A percentile compares a stretch with the other conserved stretches of the same genome.
phyloP scores from a whole-genome alignment of 2,329 filamentous ascomycete species.

The Cephalotrichum gorgonifer region DNA sequence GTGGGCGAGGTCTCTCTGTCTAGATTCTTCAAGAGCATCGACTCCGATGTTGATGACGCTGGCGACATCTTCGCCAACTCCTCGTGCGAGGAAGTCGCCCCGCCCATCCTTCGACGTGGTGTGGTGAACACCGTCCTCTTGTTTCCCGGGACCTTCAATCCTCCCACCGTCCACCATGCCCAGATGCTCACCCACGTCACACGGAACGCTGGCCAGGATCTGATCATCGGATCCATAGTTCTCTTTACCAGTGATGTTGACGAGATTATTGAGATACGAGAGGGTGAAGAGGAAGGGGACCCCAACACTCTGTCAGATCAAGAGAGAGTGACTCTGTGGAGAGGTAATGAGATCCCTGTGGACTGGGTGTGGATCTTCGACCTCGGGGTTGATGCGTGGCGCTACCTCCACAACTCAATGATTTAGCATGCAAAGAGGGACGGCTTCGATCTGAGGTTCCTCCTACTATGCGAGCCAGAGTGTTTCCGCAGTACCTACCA shows the following conservation, averaged over 20 bases:
- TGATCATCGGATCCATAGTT: constrained; percentile 21
- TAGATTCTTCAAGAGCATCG: not conserved
- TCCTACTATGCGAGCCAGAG: constrained; percentile 13
- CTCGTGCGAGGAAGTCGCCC: not conserved
- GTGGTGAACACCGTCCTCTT: constrained; percentile 18
- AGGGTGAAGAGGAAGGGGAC: constrained; percentile 2
- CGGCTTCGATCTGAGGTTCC: constrained; percentile 12
- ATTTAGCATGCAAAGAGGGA: constrained; percentile 2
- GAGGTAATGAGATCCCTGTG: constrained; percentile 5
- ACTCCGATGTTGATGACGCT: not conserved
- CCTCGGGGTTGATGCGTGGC: constrained; percentile 10
- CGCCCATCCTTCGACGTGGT: constrained; percentile 1
- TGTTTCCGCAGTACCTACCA: not conserved
- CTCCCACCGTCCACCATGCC: constrained; percentile 23
- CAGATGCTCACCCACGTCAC: constrained; percentile 19
- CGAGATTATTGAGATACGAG: constrained; percentile 10
- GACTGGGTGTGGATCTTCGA: constrained; percentile 18
- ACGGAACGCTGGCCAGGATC: constrained; percentile 14
- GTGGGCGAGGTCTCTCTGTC: not conserved
- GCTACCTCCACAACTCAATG: constrained; percentile 8
- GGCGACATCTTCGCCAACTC: not conserved
- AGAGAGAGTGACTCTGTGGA: constrained; percentile 17
- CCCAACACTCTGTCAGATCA: constrained; percentile 9
- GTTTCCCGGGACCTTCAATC: constrained; percentile 26
- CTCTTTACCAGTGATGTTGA: constrained; percentile 13